These are phyloP conservation scores for Inonotus obliquus DNA, from an alignment of 1,284 basidiomycete species.

Conservation along the genomic window DNA sequence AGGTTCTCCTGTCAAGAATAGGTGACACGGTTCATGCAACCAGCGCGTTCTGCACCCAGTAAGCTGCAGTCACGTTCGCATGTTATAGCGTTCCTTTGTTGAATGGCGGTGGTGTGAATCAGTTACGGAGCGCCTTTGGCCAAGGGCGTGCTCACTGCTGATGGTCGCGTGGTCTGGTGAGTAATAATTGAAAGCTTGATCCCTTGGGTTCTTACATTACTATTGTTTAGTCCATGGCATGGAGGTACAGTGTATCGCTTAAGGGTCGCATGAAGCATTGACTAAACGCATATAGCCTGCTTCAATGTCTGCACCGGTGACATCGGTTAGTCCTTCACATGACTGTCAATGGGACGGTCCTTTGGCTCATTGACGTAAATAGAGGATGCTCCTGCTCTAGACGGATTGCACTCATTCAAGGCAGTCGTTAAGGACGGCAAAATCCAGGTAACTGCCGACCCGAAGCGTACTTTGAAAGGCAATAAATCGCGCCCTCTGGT, in stretches of 20 bases:
- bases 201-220: background rate
- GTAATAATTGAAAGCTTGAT: slow-evolving; percentile 20
- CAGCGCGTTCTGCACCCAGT: slow-evolving; percentile 86
- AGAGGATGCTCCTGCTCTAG: slow-evolving; percentile 89
- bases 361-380: background rate
- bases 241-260: slow-evolving; percentile 50
- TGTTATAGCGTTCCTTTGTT: background rate
- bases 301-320: slow-evolving; percentile 83
- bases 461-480: slow-evolving; percentile 60
- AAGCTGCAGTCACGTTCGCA: slow-evolving; percentile 28
- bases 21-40: slow-evolving; percentile 76
- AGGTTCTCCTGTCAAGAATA: slow-evolving; percentile 76
- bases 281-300: slow-evolving; percentile 55
- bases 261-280: background rate
- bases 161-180: slow-evolving; percentile 78
- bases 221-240: slow-evolving; percentile 71
- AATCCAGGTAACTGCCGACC: slow-evolving; percentile 78
- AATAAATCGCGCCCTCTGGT: slow-evolving; percentile 61
- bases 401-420: slow-evolving; percentile 81
- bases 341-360: background rate
- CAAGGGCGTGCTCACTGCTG: slow-evolving; percentile 78
- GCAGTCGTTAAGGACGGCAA: slow-evolving; percentile 67
- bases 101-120: background rate
- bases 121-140: slow-evolving; percentile 64
- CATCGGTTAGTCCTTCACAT: slow-evolving; percentile 46